Evolutionary conservation across 106 monocot species (phyloP).

Genomic region (Apostasia shenzhenica): DNA sequence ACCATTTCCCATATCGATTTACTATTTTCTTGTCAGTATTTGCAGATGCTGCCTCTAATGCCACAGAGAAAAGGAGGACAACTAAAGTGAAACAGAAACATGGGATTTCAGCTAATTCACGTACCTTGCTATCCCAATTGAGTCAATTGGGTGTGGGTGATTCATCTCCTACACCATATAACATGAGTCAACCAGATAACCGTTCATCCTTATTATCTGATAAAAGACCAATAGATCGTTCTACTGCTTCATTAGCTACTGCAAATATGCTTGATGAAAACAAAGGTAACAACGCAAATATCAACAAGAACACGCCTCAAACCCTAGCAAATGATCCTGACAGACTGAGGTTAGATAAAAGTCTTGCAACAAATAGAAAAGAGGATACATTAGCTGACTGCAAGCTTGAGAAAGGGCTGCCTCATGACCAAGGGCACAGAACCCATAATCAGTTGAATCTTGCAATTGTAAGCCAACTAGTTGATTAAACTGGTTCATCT

Average conservation of each 20-base stretch:
- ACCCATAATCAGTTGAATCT: conserved; percentile 68
- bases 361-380: conserved; percentile 13
- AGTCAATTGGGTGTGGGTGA: neutral
- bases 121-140: neutral
- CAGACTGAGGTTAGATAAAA: conserved; percentile 33
- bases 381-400: conserved; percentile 24
- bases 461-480: conserved; percentile 64
- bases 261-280: conserved; percentile 3
- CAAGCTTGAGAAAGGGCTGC: conserved; percentile 78
- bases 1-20: too few species aligned
- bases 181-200: neutral
- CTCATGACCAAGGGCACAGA: conserved; percentile 38
- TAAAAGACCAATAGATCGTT: conserved; percentile 1
- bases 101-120: neutral
- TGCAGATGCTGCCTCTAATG: neutral
- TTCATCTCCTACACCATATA: neutral
- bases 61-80: neutral
- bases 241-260: conserved; percentile 12
- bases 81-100: neutral
- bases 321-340: conserved; percentile 16
- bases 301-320: conserved; percentile 12
- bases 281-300: conserved; percentile 11
- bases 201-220: neutral
- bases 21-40: neutral
- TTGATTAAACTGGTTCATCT: conserved; percentile 5